A percentile compares a stretch with the other conserved stretches of the same genome.
Evolutionary conservation across 163 green algal genomes (phyloP).

Genomic region (Chlamydomonas reinhardtii): DNA sequence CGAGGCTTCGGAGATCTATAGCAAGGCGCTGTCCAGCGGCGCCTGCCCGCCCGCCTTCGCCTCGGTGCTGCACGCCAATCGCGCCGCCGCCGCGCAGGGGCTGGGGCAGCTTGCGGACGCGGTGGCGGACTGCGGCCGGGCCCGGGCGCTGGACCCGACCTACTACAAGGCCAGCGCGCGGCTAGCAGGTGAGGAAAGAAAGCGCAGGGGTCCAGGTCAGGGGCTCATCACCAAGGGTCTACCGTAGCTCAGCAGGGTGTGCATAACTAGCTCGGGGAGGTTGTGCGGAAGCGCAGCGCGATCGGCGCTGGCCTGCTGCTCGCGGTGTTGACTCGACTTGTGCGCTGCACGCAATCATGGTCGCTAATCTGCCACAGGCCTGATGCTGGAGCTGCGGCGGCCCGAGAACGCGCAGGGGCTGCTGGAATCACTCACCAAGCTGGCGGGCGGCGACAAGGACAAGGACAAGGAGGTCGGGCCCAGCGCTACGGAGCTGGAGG

Average conservation of each 20-base stretch:
- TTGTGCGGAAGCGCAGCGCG: too few relatives aligned
- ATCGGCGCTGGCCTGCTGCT: too few relatives aligned
- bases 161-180: slow-evolving; percentile 71
- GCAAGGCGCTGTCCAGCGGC: slow-evolving; percentile 55
- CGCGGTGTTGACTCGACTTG: too few relatives aligned
- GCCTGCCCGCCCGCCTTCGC: slow-evolving; percentile 60
- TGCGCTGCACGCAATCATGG: too few relatives aligned
- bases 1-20: slow-evolving; percentile 67
- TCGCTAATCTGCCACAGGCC: too few relatives aligned
- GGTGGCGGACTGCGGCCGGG: slow-evolving; percentile 79
- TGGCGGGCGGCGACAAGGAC: neutral
- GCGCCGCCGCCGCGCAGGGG: slow-evolving; percentile 69
- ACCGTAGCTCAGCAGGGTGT: too few relatives aligned
- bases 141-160: slow-evolving; percentile 65
- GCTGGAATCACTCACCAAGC: slow-evolving; percentile 58
- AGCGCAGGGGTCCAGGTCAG: too few relatives aligned
- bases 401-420: slow-evolving; percentile 54
- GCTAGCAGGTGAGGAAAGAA: slow-evolving; percentile 45
- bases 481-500: neutral
- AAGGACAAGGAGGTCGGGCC: neutral
- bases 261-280: too few relatives aligned
- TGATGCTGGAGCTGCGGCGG: slow-evolving; percentile 66
- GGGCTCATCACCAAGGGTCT: too few relatives aligned
- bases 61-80: slow-evolving; percentile 76
- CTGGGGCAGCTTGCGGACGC: slow-evolving; percentile 61